Conservation (phyloP, 139 green algal species). For the Mesotaenium endlicherianum region DNA sequence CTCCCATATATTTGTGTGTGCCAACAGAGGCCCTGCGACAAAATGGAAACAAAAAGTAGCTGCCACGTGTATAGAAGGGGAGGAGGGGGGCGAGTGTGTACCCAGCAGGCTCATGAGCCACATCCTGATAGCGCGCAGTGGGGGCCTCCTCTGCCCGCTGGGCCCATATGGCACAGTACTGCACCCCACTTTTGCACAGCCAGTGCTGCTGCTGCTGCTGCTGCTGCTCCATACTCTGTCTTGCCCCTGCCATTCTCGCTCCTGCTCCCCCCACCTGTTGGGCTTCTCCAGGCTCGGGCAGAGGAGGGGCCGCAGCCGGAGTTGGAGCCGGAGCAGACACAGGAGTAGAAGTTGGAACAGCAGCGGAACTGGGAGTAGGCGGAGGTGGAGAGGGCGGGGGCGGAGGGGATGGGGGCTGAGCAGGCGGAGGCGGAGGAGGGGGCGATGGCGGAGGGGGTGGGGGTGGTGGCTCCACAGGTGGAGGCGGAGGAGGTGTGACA, state of each 20-base stretch:
- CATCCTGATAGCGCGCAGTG: neutral
- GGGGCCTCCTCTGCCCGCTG: neutral
- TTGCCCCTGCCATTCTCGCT: neutral
- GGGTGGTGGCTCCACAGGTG: constrained; percentile 15
- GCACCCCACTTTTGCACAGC: constrained; percentile 46
- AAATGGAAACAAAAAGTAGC: no score
- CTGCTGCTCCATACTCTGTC: neutral
- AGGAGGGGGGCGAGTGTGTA: no score
- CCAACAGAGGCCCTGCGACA: no score
- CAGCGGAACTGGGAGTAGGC: neutral
- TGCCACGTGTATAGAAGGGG: no score
- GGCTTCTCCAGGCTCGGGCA: neutral
- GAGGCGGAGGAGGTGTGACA: constrained; percentile 16
- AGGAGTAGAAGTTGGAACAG: neutral
- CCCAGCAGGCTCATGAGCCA: neutral
- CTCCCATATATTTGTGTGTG: no score
- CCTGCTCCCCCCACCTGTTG: neutral
- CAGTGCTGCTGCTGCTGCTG: neutral
- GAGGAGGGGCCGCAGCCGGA: neutral
- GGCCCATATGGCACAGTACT: constrained; percentile 33
- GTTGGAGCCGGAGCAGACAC: no score
- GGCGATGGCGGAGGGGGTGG: constrained; percentile 12
- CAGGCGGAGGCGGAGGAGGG: constrained; percentile 12
- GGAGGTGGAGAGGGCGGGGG: constrained; percentile 14
- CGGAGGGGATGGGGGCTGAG: constrained; percentile 26